Percentiles rank a stretch among this genome's conserved stretches.
phyloP scores from a whole-genome alignment of 345 rosid species.

The Murraya paniculata region DNA sequence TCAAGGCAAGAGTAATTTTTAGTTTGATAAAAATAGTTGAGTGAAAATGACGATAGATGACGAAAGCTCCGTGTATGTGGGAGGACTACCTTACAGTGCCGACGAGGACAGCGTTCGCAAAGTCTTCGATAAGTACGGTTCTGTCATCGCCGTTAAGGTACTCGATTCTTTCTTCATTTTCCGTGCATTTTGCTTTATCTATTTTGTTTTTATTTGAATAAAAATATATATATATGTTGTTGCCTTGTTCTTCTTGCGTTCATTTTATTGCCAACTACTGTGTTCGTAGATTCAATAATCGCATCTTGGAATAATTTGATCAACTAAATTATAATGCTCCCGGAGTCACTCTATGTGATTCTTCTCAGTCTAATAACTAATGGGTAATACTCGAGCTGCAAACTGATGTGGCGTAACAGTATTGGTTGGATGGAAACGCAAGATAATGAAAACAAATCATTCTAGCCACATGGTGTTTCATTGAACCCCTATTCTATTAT shows the following conservation, averaged over 20 bases:
- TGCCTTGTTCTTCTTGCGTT: neutral
- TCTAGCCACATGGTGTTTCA: neutral
- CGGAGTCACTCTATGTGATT: neutral
- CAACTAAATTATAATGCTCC: neutral
- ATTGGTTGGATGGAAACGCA: too few relatives aligned
- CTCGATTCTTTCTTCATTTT: neutral
- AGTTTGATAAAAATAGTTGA: neutral
- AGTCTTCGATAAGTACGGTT: conserved; percentile 60
- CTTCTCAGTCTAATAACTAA: neutral
- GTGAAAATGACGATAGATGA: conserved; percentile 78
- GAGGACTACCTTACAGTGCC: conserved; percentile 76
- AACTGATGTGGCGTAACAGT: neutral
- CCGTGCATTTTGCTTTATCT: neutral
- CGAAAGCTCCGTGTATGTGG: conserved; percentile 80
- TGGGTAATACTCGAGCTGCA: too few relatives aligned
- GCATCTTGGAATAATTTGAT: neutral
- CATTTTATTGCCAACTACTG: neutral
- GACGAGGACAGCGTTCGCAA: conserved; percentile 64
- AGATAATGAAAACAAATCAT: neutral
- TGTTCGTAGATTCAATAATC: neutral
- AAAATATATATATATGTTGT: neutral
- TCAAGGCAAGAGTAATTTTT: neutral
- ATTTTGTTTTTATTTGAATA: neutral
- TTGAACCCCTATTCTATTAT: neutral
- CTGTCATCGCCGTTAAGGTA: conserved; percentile 74